Evolutionary conservation across 495 filamentous ascomycete species (phyloP).

Genomic region (Tuber calosporum): DNA sequence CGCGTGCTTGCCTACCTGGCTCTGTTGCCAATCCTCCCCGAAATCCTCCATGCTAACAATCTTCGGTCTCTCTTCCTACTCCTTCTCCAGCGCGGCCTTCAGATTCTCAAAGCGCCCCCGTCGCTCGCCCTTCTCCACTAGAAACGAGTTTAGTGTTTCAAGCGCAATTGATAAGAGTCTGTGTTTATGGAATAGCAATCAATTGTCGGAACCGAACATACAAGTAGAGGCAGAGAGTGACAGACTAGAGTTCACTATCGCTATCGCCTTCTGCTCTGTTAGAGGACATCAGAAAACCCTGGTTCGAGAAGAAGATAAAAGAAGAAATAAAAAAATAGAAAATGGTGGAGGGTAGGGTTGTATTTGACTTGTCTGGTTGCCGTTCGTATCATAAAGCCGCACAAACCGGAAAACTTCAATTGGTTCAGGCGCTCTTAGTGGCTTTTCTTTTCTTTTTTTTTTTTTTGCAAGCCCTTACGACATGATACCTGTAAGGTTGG

Average conservation of each 20-base stretch:
- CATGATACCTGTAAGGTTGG: not conserved
- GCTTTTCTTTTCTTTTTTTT: too few relatives aligned
- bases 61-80: slow-evolving; percentile 40
- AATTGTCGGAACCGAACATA: not conserved
- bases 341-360: not conserved
- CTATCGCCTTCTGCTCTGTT: not conserved
- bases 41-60: slow-evolving; percentile 63
- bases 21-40: slow-evolving; percentile 72
- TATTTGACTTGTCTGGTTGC: not conserved
- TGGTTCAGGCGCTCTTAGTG: not conserved
- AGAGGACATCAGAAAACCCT: not conserved
- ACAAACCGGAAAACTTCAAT: not conserved
- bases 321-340: not conserved
- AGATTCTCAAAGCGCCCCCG: slow-evolving; percentile 58
- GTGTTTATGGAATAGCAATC: not conserved
- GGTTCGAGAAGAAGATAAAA: not conserved
- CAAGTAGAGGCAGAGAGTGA: slow-evolving; percentile 4
- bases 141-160: slow-evolving; percentile 60
- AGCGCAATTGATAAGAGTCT: slow-evolving; percentile 55
- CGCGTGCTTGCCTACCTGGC: slow-evolving; percentile 60
- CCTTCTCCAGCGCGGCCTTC: slow-evolving; percentile 51
- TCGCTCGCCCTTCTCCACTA: slow-evolving; percentile 57
- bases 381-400: not conserved
- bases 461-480: not conserved
- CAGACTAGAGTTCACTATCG: slow-evolving; percentile 30